phyloP scores from a whole-genome alignment of 2,329 filamentous ascomycete genomes.

The Apiospora rasikravindrae region DNA sequence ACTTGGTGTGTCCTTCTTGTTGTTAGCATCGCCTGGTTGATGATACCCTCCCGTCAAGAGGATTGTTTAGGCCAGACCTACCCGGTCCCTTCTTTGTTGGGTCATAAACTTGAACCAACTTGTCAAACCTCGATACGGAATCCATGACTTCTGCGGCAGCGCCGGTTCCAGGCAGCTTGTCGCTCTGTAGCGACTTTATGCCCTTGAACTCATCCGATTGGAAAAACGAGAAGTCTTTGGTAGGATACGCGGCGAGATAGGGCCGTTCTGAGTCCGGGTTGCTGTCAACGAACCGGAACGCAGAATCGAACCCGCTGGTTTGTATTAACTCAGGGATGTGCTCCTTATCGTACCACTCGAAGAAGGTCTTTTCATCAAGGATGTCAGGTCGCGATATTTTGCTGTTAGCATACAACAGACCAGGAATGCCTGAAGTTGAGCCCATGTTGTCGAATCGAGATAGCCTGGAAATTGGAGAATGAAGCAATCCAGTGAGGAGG shows the following conservation, averaged over 20 bases:
- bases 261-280: conserved; percentile 36
- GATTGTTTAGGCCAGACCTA: conserved; percentile 11
- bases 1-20: conserved; percentile 27
- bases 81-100: conserved; percentile 31
- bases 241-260: conserved; percentile 43
- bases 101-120: conserved; percentile 31
- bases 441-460: neutral
- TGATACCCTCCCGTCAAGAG: neutral
- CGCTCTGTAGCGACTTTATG: conserved; percentile 39
- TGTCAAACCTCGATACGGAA: conserved; percentile 30
- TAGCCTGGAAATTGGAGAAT: neutral
- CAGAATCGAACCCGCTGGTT: conserved; percentile 40
- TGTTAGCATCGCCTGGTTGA: neutral
- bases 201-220: conserved; percentile 40
- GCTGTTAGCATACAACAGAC: conserved; percentile 1
- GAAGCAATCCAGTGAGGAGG: neutral
- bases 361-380: conserved; percentile 37
- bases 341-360: conserved; percentile 46
- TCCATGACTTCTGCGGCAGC: conserved; percentile 32
- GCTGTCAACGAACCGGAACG: conserved; percentile 39
- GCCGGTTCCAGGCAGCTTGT: conserved; percentile 30
- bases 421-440: neutral
- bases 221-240: conserved; percentile 42
- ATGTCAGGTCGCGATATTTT: conserved; percentile 27
- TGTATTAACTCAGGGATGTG: conserved; percentile 44